These are phyloP conservation scores for Lactuca sativa DNA, from an alignment of 129 eudicot genomes.

Conservation along the genomic window DNA sequence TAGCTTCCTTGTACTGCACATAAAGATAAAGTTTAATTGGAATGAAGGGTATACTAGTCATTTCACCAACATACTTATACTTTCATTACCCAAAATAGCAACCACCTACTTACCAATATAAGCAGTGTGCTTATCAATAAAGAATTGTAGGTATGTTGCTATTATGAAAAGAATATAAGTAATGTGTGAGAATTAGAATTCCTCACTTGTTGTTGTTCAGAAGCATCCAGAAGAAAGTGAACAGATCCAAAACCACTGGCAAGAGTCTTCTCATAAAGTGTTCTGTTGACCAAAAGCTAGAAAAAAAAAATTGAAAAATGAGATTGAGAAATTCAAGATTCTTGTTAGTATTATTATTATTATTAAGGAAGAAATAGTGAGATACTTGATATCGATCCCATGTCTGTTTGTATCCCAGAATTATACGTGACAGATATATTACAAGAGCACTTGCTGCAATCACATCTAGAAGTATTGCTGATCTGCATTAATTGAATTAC, in stretches of 20 bases:
- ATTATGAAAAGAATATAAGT: neutral
- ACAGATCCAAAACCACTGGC: slow-evolving; percentile 99
- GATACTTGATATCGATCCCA: slow-evolving; percentile 95
- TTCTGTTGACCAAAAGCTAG: slow-evolving; percentile 91
- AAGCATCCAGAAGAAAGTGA: slow-evolving; percentile 96
- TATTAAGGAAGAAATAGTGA: slow-evolving; percentile 10
- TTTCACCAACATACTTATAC: neutral
- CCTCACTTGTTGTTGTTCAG: slow-evolving; percentile 94
- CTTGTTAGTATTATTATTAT: neutral
- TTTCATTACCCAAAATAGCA: too few relatives aligned
- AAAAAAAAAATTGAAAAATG: slow-evolving; percentile 24
- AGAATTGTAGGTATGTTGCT: too few relatives aligned
- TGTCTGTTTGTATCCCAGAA: slow-evolving; percentile 94
- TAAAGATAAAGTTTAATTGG: slow-evolving; percentile 20
- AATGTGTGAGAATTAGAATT: neutral
- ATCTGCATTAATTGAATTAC: slow-evolving; percentile 48
- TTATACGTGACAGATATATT: slow-evolving; percentile 65
- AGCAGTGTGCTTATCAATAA: too few relatives aligned
- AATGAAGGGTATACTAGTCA: slow-evolving; percentile 2
- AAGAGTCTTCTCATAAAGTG: slow-evolving; percentile 90
- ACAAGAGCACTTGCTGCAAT: slow-evolving; percentile 83
- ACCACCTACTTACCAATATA: too few relatives aligned
- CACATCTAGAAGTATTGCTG: slow-evolving; percentile 81
- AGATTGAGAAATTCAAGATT: slow-evolving; percentile 17
- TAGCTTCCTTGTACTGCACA: slow-evolving; percentile 91